phyloP scores from a whole-genome alignment of 768 basidiomycete species.

The Leccinum subtestaceum region DNA sequence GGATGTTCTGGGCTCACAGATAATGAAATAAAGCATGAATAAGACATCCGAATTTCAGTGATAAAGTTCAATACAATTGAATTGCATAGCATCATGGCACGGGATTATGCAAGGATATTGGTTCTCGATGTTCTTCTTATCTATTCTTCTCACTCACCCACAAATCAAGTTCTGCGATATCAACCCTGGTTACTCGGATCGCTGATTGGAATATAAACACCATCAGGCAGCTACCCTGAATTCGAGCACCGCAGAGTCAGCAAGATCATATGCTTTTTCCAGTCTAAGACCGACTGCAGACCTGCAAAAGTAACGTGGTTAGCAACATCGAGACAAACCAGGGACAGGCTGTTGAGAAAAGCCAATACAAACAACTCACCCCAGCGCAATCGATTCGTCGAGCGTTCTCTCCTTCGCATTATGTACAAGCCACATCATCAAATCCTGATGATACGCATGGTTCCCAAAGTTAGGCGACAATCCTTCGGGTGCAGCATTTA shows the following conservation, averaged over 20 bases:
- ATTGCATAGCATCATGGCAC: no score
- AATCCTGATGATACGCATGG: slow-evolving; percentile 42
- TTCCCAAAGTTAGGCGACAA: slow-evolving; percentile 47
- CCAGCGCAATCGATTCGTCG: not conserved
- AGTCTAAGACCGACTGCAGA: not conserved
- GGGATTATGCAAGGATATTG: no score
- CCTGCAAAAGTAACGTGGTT: not conserved
- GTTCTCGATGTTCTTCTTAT: no score
- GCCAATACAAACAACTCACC: not conserved
- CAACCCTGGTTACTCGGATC: no score
- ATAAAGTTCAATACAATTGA: no score
- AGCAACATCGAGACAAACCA: not conserved
- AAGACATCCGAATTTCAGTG: no score
- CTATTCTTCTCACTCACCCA: no score
- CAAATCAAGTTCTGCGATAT: no score
- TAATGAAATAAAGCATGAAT: no score
- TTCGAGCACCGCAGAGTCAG: not conserved
- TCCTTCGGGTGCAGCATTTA: slow-evolving; percentile 39
- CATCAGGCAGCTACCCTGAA: not conserved
- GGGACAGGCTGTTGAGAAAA: not conserved
- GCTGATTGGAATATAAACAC: no score
- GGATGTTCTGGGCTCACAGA: no score
- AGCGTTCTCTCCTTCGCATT: slow-evolving; percentile 45
- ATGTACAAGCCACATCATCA: slow-evolving; percentile 44
- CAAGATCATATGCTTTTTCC: not conserved